phyloP scores from a whole-genome alignment of 1,139 yeast species.

The Kurtzmaniella natalensis region DNA sequence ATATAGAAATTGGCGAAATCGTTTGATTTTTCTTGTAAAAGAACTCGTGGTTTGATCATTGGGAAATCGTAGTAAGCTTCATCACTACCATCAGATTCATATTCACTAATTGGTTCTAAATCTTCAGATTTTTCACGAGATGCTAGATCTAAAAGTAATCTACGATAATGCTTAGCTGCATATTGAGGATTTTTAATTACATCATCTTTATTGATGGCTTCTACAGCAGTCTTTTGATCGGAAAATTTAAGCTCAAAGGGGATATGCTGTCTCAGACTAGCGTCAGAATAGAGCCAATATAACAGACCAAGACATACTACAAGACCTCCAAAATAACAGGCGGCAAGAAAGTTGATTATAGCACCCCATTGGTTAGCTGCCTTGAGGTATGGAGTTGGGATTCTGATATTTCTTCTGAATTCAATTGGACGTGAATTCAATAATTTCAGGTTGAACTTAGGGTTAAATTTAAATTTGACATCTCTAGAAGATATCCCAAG shows the following conservation, averaged over 20 bases:
- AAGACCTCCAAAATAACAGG: constrained; percentile 43
- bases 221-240: constrained; percentile 37
- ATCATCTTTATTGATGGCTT: constrained; percentile 45
- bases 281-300: constrained; percentile 39
- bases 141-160: constrained; percentile 35
- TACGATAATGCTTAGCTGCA: constrained; percentile 43
- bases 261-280: constrained; percentile 35
- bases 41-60: constrained; percentile 24
- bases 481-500: no score
- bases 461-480: no score
- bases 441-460: no score
- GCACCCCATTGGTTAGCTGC: constrained; percentile 31
- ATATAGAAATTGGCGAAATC: constrained; percentile 41
- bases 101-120: constrained; percentile 9
- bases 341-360: constrained; percentile 34
- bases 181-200: constrained; percentile 39
- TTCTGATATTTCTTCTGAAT: background rate
- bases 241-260: constrained; percentile 35
- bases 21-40: constrained; percentile 28
- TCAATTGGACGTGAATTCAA: no score
- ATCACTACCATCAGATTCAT: constrained; percentile 23
- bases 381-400: background rate
- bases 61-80: constrained; percentile 26
- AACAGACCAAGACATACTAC: constrained; percentile 37
- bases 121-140: background rate